phyloP scores from a whole-genome alignment of 2,329 filamentous ascomycete species.

The Arthrobotrys megalospora region DNA sequence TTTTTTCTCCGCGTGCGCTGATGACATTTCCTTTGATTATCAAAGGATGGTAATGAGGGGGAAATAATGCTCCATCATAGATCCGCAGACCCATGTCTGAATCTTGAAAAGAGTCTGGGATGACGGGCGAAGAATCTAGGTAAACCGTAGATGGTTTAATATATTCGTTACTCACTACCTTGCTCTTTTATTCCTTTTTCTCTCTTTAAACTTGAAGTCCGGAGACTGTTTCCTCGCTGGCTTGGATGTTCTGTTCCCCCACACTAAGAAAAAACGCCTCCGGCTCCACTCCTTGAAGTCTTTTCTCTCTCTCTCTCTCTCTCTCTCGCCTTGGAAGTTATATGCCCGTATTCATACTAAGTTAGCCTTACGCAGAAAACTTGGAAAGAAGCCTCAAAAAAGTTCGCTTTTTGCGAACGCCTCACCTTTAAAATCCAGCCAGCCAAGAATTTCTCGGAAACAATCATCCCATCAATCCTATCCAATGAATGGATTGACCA shows the following conservation, averaged over 20 bases:
- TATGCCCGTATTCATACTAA: background rate
- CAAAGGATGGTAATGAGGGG: background rate
- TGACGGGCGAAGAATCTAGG: background rate
- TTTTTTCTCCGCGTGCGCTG: no score
- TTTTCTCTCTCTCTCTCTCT: background rate
- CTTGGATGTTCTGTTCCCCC: background rate
- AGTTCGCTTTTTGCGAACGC: background rate
- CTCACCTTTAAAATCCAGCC: background rate
- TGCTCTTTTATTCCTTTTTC: background rate
- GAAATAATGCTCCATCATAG: constrained; percentile 11
- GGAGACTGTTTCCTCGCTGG: constrained; percentile 8
- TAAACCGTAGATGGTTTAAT: background rate
- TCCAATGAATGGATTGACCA: constrained; percentile 33
- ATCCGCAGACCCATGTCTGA: constrained; percentile 54
- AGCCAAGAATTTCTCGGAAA: background rate
- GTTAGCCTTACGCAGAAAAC: background rate
- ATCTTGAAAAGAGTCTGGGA: constrained; percentile 31
- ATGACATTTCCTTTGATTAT: background rate
- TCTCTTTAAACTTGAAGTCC: background rate
- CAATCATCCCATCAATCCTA: constrained; percentile 30
- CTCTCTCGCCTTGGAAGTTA: background rate
- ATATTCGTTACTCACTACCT: background rate
- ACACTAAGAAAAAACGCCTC: constrained; percentile 5
- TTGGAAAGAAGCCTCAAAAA: background rate
- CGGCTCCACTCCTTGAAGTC: background rate